Conservation (phyloP, 768 basidiomycete species). For the Dentipellis sp. region DNA sequence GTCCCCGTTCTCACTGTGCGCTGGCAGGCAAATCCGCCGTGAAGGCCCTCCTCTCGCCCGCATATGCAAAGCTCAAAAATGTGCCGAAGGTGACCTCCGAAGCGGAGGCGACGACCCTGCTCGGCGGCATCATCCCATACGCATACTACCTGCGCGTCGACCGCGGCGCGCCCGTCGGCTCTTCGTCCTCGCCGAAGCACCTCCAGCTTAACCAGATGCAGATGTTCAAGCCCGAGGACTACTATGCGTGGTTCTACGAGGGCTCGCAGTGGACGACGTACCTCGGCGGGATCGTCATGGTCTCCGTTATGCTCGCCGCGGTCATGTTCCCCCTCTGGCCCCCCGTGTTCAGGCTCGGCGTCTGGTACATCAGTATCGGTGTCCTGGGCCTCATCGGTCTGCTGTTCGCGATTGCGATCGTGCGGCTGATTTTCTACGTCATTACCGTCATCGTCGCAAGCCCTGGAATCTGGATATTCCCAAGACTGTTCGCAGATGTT, state of each 20-base stretch:
- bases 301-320: conserved; percentile 85
- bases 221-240: conserved; percentile 65
- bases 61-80: conserved; percentile 83
- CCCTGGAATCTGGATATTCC: conserved; percentile 99
- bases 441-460: conserved; percentile 79
- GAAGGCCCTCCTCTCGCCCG: conserved; percentile 86
- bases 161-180: conserved; percentile 54
- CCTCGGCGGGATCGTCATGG: conserved; percentile 85
- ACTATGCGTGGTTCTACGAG: conserved; percentile 97
- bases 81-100: conserved; percentile 68
- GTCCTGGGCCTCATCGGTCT: conserved; percentile 82
- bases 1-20: background rate
- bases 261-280: conserved; percentile 92
- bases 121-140: conserved; percentile 65
- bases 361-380: conserved; percentile 89
- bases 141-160: conserved; percentile 93
- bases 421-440: conserved; percentile 89
- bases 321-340: conserved; percentile 99
- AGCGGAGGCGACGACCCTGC: conserved; percentile 58
- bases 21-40: conserved; percentile 80
- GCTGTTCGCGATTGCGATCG: conserved; percentile 85
- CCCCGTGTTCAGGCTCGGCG: conserved; percentile 81
- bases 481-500: conserved; percentile 94
- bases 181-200: conserved; percentile 68
- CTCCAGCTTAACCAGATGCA: conserved; percentile 79